These are phyloP conservation scores for Symbiodinium natans DNA, from an alignment of 73 alveolate genomes.

Conservation along the genomic window DNA sequence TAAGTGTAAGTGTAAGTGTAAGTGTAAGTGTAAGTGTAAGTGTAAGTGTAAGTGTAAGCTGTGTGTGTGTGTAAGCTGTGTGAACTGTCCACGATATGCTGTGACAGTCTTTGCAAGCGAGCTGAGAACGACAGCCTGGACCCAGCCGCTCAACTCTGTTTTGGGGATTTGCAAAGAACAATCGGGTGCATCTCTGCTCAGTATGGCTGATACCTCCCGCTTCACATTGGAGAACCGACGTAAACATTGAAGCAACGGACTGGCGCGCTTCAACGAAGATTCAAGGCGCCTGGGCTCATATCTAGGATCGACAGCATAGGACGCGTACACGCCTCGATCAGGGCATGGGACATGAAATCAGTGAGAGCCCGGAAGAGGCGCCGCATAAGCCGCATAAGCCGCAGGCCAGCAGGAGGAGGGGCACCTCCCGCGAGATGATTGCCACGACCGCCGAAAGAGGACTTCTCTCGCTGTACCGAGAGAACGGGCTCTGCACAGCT, in stretches of 20 bases:
- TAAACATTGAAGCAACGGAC: too few species aligned
- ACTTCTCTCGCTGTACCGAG: background rate
- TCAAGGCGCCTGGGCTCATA: conserved; percentile 53
- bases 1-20: too few species aligned
- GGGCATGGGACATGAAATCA: background rate
- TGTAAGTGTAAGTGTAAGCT: too few species aligned
- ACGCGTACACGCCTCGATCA: conserved; percentile 35
- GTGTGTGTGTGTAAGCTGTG: too few species aligned
- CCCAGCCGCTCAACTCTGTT: background rate
- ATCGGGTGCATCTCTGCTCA: background rate
- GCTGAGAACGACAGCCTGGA: background rate
- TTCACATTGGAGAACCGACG: too few species aligned
- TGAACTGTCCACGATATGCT: too few species aligned
- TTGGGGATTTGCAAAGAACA: background rate
- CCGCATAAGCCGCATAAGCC: too few species aligned
- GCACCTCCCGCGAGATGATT: background rate
- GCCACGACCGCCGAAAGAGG: background rate
- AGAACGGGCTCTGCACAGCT: background rate
- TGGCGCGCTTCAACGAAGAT: background rate
- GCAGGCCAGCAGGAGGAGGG: conserved; percentile 10
- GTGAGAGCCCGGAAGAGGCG: background rate
- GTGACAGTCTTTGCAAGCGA: too few species aligned
- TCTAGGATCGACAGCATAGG: conserved; percentile 59
- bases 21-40: too few species aligned
- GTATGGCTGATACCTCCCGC: conserved; percentile 81